Evolutionary conservation across 164 flowering plant species (phyloP), one percentile per base, ranked within the genome.

Genomic region (Liquidambar formosana): DNA sequence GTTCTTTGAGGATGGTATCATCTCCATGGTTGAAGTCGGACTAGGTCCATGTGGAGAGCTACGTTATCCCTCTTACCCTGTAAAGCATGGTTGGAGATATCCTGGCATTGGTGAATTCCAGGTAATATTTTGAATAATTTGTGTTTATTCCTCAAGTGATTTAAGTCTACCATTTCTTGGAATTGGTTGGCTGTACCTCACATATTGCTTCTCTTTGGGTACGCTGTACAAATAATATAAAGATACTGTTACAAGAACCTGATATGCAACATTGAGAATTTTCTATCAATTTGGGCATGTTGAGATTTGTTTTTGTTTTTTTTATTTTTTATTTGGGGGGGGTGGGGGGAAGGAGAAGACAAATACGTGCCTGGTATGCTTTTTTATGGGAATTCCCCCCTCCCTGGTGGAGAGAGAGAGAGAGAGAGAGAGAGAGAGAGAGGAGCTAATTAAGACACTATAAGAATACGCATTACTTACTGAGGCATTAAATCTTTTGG

Each of bases 61-160:
- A 12, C 80, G 99, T 33, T 94, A 88, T 69, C 99, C 99, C 53
- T 89, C 99, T 63, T 82, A 76, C 81, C 88, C 95, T 57, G 91
- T 83, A 61, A 90, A 87, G 79, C 96, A 91, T 76, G 99, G 97
- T 38, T 95, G 97, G 99, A 87, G 90, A 76, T 91, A 86, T 80
- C 99, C 99, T 52, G 97, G 99, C 62, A 84, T 89, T 76, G 99
- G 97, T 69, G 94, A 91, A 83, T 95, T 95, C 62, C 97, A 95
- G 99, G 98, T 91, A 76, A 57, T 58, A 65, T 51, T 3, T 22
- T 38, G 44, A 23, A 10, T 41, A 28, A 15, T 33, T 67, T 22
- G 6, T 23, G 6, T 1, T 38, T 57, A 0, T 61, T 33, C 26
- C 41, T 25, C 43, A 25, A 8, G 28, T 44, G 26, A 63, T 44